phyloP scores from a whole-genome alignment of 2,329 filamentous ascomycete species.

The Fusarium devonianum region DNA sequence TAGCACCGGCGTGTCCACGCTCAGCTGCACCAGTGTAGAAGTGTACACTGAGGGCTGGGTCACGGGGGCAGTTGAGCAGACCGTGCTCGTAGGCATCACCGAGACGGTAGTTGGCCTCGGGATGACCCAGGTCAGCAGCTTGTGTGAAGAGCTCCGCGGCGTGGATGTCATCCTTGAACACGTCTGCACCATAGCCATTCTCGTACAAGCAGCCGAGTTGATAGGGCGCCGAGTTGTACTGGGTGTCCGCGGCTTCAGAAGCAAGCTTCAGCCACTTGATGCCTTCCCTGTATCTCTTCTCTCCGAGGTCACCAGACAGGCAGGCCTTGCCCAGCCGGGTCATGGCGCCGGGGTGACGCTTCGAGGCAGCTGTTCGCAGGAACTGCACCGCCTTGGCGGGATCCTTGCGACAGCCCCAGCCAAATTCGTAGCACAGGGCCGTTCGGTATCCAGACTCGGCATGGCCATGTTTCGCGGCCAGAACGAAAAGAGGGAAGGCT shows the following conservation, averaged over 20 bases:
- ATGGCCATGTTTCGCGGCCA: slow-evolving; percentile 95
- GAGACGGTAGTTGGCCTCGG: slow-evolving; percentile 84
- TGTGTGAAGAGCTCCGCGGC: slow-evolving; percentile 94
- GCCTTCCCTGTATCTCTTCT: slow-evolving; percentile 86
- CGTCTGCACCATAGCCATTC: slow-evolving; percentile 90
- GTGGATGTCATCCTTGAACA: slow-evolving; percentile 90
- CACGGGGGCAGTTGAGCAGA: slow-evolving; percentile 82
- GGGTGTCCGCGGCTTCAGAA: slow-evolving; percentile 83
- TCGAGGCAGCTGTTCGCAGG: slow-evolving; percentile 86
- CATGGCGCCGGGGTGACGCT: slow-evolving; percentile 95
- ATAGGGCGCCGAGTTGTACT: slow-evolving; percentile 93
- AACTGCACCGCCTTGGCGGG: slow-evolving; percentile 93
- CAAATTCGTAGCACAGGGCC: slow-evolving; percentile 96
- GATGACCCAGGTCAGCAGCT: slow-evolving; percentile 88
- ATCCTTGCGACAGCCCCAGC: slow-evolving; percentile 93
- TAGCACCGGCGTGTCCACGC: slow-evolving; percentile 80
- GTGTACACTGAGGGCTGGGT: slow-evolving; percentile 92
- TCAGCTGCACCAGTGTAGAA: slow-evolving; percentile 96
- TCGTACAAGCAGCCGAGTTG: slow-evolving; percentile 90
- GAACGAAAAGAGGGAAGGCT: slow-evolving; percentile 90
- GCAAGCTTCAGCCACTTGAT: slow-evolving; percentile 97
- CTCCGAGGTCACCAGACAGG: slow-evolving; percentile 85
- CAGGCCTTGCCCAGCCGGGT: slow-evolving; percentile 91
- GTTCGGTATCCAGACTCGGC: slow-evolving; percentile 94
- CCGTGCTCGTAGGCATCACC: slow-evolving; percentile 98